A percentile compares a stretch with the other conserved stretches of the same genome.
Evolutionary conservation across 1,139 yeast species (phyloP).

Genomic region (Kurtzmaniella quercitrusa): DNA sequence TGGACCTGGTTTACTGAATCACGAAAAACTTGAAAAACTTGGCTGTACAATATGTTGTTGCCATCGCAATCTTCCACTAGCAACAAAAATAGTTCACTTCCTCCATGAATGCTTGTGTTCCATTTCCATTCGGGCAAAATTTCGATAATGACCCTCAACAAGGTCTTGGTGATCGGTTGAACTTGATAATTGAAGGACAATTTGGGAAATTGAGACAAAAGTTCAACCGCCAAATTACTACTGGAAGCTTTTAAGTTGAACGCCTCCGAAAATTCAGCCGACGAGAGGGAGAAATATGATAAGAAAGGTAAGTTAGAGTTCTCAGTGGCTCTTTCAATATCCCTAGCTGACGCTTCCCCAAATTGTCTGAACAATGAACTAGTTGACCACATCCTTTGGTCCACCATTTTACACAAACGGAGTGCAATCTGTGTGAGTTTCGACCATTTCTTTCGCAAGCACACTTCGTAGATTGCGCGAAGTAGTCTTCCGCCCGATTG

Average conservation of each 20-base stretch:
- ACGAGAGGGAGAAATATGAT: constrained; percentile 64
- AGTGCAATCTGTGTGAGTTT: constrained; percentile 53
- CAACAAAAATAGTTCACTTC: constrained; percentile 60
- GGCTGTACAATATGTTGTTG: constrained; percentile 60
- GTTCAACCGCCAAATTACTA: constrained; percentile 58
- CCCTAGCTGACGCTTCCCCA: constrained; percentile 44
- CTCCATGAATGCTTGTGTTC: constrained; percentile 63
- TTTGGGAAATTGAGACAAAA: constrained; percentile 71
- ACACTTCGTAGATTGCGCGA: constrained; percentile 80
- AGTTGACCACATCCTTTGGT: constrained; percentile 76
- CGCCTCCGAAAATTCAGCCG: constrained; percentile 80
- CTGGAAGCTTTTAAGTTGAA: constrained; percentile 59
- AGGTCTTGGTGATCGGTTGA: constrained; percentile 73
- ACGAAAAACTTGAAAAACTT: constrained; percentile 49
- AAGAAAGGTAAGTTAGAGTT: constrained; percentile 81
- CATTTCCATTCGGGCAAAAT: constrained; percentile 73
- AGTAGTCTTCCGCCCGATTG: constrained; percentile 91
- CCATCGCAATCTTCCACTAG: constrained; percentile 85
- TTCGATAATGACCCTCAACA: constrained; percentile 63
- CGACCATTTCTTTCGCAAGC: constrained; percentile 72
- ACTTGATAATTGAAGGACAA: constrained; percentile 52
- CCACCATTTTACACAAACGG: constrained; percentile 75
- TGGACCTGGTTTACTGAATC: constrained; percentile 50
- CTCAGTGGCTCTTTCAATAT: constrained; percentile 71
- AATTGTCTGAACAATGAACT: constrained; percentile 88